A percentile compares a stretch with the other conserved stretches of the same genome.
phyloP scores from a whole-genome alignment of 192 early-diverging fungal genomes.

The Gaertneriomyces semiglobifer region DNA sequence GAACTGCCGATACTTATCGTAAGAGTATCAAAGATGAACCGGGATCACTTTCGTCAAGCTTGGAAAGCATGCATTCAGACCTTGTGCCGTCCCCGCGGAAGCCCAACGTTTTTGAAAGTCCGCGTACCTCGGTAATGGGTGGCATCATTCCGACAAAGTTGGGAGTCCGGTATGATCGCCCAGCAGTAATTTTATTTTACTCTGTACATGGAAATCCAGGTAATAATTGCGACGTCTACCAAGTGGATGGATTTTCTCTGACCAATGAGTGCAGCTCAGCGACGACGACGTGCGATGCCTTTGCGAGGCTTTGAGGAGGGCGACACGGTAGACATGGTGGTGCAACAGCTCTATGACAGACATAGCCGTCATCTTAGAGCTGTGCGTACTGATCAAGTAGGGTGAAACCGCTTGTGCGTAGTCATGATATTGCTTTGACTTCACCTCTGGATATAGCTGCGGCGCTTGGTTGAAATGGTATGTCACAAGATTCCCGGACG shows the following conservation, averaged over 20 bases:
- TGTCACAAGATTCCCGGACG: neutral
- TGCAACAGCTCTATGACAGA: constrained; percentile 12
- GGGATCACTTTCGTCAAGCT: too few species aligned
- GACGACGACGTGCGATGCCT: constrained; percentile 32
- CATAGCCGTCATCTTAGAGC: constrained; percentile 25
- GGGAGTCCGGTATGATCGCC: constrained; percentile 14
- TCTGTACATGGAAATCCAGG: neutral
- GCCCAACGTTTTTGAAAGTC: too few species aligned
- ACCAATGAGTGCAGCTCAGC: neutral
- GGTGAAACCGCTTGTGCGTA: neutral
- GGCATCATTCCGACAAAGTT: constrained; percentile 7
- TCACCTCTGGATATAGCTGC: neutral
- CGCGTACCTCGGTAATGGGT: too few species aligned
- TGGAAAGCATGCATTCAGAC: neutral
- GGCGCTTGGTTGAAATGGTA: neutral
- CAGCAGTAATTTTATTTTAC: constrained; percentile 25
- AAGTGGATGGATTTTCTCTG: neutral
- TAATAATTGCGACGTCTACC: neutral
- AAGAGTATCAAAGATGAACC: too few species aligned
- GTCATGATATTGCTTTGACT: neutral
- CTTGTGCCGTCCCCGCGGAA: too few species aligned
- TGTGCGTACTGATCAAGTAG: constrained; percentile 27
- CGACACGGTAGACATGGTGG: constrained; percentile 15
- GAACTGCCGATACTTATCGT: too few species aligned
- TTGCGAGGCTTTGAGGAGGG: constrained; percentile 16